Percentiles rank a stretch among this genome's conserved stretches.
Evolutionary conservation across 257 asterid genomes (phyloP).

Genomic region (Coffea canephora): DNA sequence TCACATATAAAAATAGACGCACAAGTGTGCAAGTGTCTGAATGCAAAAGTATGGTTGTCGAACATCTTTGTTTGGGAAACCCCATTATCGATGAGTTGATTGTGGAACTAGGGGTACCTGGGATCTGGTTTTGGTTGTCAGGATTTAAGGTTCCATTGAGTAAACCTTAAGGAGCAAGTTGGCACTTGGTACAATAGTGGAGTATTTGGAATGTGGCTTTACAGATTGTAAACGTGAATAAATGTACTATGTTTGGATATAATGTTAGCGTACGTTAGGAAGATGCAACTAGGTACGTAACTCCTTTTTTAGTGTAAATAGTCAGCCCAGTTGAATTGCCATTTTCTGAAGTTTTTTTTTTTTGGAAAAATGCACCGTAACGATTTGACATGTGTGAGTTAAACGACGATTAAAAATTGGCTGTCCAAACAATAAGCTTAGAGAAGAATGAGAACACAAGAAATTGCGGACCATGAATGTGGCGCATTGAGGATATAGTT

Average conservation of each 20-base stretch:
- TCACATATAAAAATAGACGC: neutral
- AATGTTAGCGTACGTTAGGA: neutral
- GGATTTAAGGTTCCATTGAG: conserved; percentile 28
- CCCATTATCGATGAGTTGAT: conserved; percentile 5
- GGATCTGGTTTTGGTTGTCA: conserved; percentile 32
- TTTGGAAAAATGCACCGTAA: too few species aligned
- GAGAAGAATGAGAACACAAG: neutral
- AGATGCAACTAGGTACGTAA: neutral
- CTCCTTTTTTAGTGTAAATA: neutral
- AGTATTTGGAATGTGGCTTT: neutral
- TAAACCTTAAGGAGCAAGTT: conserved; percentile 36
- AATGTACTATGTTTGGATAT: neutral
- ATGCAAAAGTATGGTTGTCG: neutral
- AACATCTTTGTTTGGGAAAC: neutral
- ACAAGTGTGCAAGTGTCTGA: too few species aligned
- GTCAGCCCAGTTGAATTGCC: too few species aligned
- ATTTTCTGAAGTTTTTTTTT: too few species aligned
- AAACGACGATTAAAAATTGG: too few species aligned
- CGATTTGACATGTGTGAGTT: too few species aligned
- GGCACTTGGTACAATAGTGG: conserved; percentile 18
- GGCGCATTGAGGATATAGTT: conserved; percentile 32
- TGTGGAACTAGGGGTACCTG: conserved; percentile 6
- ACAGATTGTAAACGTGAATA: neutral
- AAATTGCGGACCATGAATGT: conserved; percentile 29
- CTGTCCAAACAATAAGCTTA: neutral